phyloP scores from a whole-genome alignment of 2,329 filamentous ascomycete species.

The Beauveria sp. region DNA sequence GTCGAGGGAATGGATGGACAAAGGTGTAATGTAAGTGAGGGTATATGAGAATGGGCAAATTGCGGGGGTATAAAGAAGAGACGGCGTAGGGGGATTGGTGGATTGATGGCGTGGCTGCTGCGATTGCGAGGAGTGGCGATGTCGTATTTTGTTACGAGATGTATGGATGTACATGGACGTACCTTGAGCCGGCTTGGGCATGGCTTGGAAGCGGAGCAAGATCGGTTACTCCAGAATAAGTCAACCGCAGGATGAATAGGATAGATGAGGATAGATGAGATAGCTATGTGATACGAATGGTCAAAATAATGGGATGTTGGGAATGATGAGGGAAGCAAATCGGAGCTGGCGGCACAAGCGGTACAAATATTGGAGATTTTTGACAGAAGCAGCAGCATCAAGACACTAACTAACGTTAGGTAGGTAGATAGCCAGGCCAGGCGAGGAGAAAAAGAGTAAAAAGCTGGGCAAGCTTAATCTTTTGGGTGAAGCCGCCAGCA shows the following conservation, averaged over 20 bases:
- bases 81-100: not conserved
- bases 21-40: not conserved
- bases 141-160: not conserved
- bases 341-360: too few relatives aligned
- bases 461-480: not conserved
- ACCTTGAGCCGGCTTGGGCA: conserved; percentile 11
- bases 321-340: too few relatives aligned
- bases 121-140: not conserved
- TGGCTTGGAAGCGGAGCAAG: not conserved
- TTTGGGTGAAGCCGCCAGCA: not conserved
- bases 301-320: too few relatives aligned
- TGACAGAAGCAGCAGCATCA: too few relatives aligned
- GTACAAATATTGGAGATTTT: too few relatives aligned
- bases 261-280: too few relatives aligned
- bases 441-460: too few relatives aligned
- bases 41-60: not conserved
- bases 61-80: conserved; percentile 3
- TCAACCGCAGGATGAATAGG: not conserved
- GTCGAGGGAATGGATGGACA: not conserved
- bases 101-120: conserved; percentile 9
- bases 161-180: not conserved
- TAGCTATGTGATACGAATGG: too few relatives aligned
- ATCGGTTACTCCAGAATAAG: not conserved
- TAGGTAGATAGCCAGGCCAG: too few relatives aligned
- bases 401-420: too few relatives aligned